Conservation (phyloP, 192 early-diverging fungal genomes). For the Dissophora ornata region DNA sequence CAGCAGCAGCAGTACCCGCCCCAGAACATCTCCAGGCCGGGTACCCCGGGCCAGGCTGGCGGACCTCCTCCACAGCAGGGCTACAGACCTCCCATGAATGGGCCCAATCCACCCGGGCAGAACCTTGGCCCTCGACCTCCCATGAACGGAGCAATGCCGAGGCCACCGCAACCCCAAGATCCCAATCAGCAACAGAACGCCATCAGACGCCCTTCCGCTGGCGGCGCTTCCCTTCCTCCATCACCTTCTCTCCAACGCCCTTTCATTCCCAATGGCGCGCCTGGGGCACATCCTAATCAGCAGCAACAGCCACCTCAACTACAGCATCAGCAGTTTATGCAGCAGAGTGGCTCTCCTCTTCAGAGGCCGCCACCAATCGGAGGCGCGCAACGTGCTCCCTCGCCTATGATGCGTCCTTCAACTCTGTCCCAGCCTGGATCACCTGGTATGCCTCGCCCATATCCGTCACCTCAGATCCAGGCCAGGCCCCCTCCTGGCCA, state of each 20-base stretch:
- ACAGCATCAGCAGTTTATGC: neutral
- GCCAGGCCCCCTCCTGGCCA: constrained; percentile 20
- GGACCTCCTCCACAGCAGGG: constrained; percentile 6
- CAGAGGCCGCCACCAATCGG: constrained; percentile 40
- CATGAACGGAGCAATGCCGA: constrained; percentile 15
- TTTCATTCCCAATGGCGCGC: constrained; percentile 18
- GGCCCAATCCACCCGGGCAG: neutral
- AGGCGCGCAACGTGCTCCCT: constrained; percentile 38
- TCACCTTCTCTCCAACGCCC: constrained; percentile 39
- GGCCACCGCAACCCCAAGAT: constrained; percentile 15
- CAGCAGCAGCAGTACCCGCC: constrained; percentile 16
- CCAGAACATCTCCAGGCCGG: neutral
- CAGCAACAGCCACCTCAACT: constrained; percentile 3
- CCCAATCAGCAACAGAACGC: constrained; percentile 11
- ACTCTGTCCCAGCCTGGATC: constrained; percentile 46
- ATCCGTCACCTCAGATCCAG: constrained; percentile 51
- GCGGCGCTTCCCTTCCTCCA: constrained; percentile 3
- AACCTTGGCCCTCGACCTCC: constrained; percentile 23
- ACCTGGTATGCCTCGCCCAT: constrained; percentile 40
- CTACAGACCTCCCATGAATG: constrained; percentile 22
- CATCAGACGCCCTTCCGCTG: constrained; percentile 18
- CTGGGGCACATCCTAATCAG: neutral
- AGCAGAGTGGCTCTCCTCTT: constrained; percentile 27
- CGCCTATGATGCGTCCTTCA: constrained; percentile 49
- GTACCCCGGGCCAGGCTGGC: neutral